These are phyloP conservation scores for Paxillus involutus DNA, from an alignment of 768 basidiomycete genomes.

Conservation along the genomic window DNA sequence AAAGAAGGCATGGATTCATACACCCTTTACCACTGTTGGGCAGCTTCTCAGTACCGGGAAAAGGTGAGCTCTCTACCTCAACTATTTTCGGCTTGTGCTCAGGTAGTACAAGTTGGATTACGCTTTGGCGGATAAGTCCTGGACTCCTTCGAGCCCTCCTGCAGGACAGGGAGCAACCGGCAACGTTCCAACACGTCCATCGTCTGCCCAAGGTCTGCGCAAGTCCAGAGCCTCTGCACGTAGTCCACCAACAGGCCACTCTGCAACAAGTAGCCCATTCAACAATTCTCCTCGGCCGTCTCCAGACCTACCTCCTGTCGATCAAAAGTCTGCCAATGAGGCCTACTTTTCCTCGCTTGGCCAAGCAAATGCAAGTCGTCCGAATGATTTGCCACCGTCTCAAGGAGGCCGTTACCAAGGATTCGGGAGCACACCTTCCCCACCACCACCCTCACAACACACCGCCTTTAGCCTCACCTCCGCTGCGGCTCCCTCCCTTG, in stretches of 20 bases:
- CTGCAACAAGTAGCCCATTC: slow-evolving; percentile 55
- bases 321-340: slow-evolving; percentile 84
- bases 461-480: slow-evolving; percentile 77
- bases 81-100: slow-evolving; percentile 9
- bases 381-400: slow-evolving; percentile 81
- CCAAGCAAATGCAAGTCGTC: slow-evolving; percentile 72
- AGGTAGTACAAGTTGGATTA: slow-evolving; percentile 67
- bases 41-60: slow-evolving; percentile 91
- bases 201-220: slow-evolving; percentile 80
- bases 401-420: slow-evolving; percentile 94
- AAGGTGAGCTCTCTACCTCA: slow-evolving; percentile 52
- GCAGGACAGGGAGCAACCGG: slow-evolving; percentile 36
- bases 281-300: slow-evolving; percentile 43
- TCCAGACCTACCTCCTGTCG: slow-evolving; percentile 38
- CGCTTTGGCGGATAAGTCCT: slow-evolving; percentile 68
- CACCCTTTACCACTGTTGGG: slow-evolving; percentile 91
- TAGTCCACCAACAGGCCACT: slow-evolving; percentile 47
- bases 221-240: slow-evolving; percentile 80
- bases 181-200: slow-evolving; percentile 54
- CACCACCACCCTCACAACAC: slow-evolving; percentile 50
- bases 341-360: slow-evolving; percentile 84
- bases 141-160: slow-evolving; percentile 77
- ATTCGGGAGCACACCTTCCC: slow-evolving; percentile 84
- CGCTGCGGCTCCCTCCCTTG: slow-evolving; percentile 71
- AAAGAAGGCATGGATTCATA: slow-evolving; percentile 58